phyloP scores from a whole-genome alignment of 495 filamentous ascomycete genomes.

The Usnea hakonensis region DNA sequence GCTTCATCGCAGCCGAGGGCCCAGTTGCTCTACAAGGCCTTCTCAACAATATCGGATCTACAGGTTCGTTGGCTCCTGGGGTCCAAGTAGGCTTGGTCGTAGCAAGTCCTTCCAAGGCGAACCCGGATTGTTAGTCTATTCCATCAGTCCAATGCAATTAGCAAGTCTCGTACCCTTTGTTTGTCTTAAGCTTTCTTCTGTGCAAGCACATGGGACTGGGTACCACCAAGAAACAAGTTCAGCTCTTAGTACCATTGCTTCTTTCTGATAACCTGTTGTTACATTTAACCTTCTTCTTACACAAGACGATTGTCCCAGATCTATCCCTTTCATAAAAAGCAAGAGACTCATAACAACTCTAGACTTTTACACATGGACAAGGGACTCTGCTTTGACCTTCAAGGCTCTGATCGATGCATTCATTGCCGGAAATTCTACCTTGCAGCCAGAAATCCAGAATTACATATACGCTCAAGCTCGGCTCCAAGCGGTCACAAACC shows the following conservation, averaged over 20 bases:
- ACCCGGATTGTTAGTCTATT: constrained; percentile 46
- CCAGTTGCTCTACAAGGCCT: constrained; percentile 46
- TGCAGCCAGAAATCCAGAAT: constrained; percentile 40
- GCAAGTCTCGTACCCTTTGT: neutral
- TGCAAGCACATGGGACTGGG: neutral
- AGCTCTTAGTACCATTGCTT: neutral
- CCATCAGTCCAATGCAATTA: neutral
- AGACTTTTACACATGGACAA: constrained; percentile 57
- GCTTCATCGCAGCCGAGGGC: constrained; percentile 49
- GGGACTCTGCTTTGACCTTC: constrained; percentile 50
- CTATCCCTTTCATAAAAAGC: neutral
- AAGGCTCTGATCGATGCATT: constrained; percentile 49
- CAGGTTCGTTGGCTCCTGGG: constrained; percentile 38
- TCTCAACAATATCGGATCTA: constrained; percentile 51
- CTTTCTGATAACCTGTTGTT: neutral
- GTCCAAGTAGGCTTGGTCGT: constrained; percentile 46
- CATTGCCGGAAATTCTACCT: constrained; percentile 33
- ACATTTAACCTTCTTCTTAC: neutral
- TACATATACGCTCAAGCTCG: constrained; percentile 47
- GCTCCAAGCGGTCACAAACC: constrained; percentile 48
- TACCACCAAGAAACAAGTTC: neutral
- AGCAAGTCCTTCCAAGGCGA: constrained; percentile 46
- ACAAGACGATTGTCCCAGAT: neutral
- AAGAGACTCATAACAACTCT: neutral
- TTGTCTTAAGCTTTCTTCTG: neutral